Evolutionary conservation across 163 green algal species (phyloP).

Genomic region (Prototheca cutis): DNA sequence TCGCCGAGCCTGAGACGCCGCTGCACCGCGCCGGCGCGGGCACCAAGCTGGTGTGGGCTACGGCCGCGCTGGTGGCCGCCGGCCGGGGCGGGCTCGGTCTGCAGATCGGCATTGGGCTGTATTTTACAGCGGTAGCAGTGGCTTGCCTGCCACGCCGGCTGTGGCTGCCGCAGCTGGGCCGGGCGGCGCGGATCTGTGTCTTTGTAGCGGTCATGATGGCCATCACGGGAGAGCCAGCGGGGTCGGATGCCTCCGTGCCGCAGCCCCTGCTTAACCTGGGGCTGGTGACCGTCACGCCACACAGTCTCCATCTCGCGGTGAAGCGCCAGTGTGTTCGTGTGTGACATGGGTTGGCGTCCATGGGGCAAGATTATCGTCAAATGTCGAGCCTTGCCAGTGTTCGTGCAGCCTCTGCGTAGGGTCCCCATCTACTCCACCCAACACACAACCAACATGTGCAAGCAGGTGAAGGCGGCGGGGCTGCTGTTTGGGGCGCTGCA

Average conservation of each 20-base stretch:
- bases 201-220: no score
- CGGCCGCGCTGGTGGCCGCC: conserved; percentile 60
- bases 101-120: conserved; percentile 21
- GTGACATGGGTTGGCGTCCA: no score
- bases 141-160: conserved; percentile 47
- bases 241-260: conserved; percentile 31
- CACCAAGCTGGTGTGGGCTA: conserved; percentile 56
- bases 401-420: no score
- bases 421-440: no score
- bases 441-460: background rate
- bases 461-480: background rate
- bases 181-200: no score
- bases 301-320: conserved; percentile 56
- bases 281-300: conserved; percentile 64
- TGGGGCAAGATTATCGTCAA: no score
- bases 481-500: conserved; percentile 26
- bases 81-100: conserved; percentile 32
- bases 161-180: conserved; percentile 59
- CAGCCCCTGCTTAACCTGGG: conserved; percentile 72
- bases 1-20: conserved; percentile 57
- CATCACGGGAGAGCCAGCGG: no score
- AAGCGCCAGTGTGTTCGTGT: no score
- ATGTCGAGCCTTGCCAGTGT: no score
- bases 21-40: conserved; percentile 67
- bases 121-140: conserved; percentile 24